Conservation (phyloP, 306 rosid genomes). For the Pterocarpus santalinus region DNA sequence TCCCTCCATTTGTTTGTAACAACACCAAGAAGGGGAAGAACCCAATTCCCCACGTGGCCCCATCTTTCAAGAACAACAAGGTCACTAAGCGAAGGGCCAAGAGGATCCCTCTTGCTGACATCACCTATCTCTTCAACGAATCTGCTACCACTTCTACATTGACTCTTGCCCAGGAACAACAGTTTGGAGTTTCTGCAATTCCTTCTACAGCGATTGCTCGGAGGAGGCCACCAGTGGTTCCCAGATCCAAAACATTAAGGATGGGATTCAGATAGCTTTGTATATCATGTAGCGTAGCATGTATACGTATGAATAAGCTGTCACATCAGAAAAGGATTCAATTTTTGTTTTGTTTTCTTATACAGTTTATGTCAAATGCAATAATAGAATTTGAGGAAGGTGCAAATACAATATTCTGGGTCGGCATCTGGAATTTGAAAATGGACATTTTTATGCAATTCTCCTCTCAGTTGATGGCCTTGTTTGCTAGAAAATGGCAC, state of each 20-base stretch:
- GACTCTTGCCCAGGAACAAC: neutral
- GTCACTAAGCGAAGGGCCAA: neutral
- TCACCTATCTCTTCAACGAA: constrained; percentile 38
- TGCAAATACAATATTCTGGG: too few relatives aligned
- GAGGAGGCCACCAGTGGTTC: neutral
- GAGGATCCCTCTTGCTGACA: constrained; percentile 50
- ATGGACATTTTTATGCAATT: too few relatives aligned
- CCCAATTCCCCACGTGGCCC: neutral
- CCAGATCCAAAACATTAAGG: constrained; percentile 35
- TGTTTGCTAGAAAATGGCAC: too few relatives aligned
- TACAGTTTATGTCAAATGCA: too few relatives aligned
- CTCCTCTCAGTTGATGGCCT: too few relatives aligned
- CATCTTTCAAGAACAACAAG: constrained; percentile 38
- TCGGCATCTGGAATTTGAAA: too few relatives aligned
- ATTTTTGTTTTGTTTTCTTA: too few relatives aligned
- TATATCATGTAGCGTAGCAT: too few relatives aligned
- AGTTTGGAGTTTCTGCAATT: neutral
- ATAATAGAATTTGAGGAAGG: too few relatives aligned
- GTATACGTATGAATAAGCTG: too few relatives aligned
- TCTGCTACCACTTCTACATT: neutral
- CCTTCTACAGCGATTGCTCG: constrained; percentile 1
- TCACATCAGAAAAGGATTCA: too few relatives aligned
- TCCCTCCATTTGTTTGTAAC: constrained; percentile 3
- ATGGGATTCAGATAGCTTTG: constrained; percentile 54
- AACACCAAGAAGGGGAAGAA: constrained; percentile 2